Base-by-base conservation (phyloP, 805 yeast species). In the Candida silvicultrix region DNA sequence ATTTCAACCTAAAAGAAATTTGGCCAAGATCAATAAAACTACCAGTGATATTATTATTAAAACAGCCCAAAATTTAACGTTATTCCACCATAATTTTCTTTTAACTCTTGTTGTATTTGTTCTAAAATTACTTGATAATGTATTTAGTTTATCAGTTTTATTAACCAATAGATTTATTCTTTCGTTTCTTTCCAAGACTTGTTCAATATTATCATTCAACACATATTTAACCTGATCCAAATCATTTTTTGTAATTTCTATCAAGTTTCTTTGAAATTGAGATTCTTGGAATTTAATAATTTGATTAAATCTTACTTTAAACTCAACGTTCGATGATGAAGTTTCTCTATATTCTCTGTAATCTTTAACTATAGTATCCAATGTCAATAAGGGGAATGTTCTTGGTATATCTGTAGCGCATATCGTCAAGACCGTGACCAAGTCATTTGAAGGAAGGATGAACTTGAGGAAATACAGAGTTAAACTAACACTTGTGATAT, bases 161-260 rank as follows among this genome's bases (percentile, higher is more conserved):
- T 77, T 80, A 20, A 81, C 82, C 51, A 81, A 64, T 14, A 70
- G 55, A 51, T 71, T 69, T 42, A 81, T 74, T 49, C 78, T 72
- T 51, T 81, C 86, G 7, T 85, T 85, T 46, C 87, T 64, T 45
- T 72, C 74, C 52, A 81, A 59, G 2, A 81, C 69, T 54, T 75
- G 78, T 51, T 77, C 82, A 45, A 81, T 78, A 52, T 81, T 81
- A 43, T 78, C 81, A 51, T 77, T 73, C 81, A 81, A 74, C 41
- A 81, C 59, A 36, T 69, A 71, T 45, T 80, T 68, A 7, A 81
- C 80, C 54, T 80, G 81, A 36, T 73, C 73, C 5, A 80, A 70
- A 41, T 81, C 85, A 42, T 69, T 74, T 41, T 68, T 72, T 5
- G 74, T 76, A 8, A 69, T 41, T 47, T 71, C 48, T n/a, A 52